phyloP scores from a whole-genome alignment of 805 yeast species.

The Blastobotrys parvus region DNA sequence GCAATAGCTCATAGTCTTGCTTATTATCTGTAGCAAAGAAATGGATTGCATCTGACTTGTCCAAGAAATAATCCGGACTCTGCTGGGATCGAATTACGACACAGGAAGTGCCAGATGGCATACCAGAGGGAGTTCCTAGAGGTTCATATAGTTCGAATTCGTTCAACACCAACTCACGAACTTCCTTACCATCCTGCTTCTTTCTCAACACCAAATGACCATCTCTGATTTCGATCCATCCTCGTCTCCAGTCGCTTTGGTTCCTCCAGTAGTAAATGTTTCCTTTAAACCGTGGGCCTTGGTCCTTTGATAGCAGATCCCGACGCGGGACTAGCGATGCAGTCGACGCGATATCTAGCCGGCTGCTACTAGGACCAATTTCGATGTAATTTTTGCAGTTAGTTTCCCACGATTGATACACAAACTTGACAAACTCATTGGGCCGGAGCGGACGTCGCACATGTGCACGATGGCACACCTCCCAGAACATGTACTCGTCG shows the following conservation, averaged over 20 bases:
- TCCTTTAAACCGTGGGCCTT: slow-evolving; percentile 13
- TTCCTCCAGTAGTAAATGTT: slow-evolving; percentile 6
- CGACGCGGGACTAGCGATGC: slow-evolving; percentile 28
- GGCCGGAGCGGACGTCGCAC: slow-evolving; percentile 22
- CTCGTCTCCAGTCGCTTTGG: slow-evolving; percentile 12
- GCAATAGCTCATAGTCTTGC: slow-evolving; percentile 20
- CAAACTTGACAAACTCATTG: slow-evolving; percentile 15
- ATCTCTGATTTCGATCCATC: slow-evolving; percentile 6
- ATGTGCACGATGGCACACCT: slow-evolving; percentile 16
- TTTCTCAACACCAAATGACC: slow-evolving; percentile 8
- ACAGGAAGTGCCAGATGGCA: slow-evolving; percentile 12
- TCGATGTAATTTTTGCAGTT: slow-evolving; percentile 12
- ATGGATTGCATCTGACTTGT: slow-evolving; percentile 15
- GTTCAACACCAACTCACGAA: slow-evolving; percentile 5
- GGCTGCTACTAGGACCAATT: slow-evolving; percentile 15
- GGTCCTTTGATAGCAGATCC: slow-evolving; percentile 21
- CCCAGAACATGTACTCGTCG: slow-evolving; percentile 25
- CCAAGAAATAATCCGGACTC: slow-evolving; percentile 13
- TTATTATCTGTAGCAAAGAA: slow-evolving; percentile 19
- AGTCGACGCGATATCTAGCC: slow-evolving; percentile 20
- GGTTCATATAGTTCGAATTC: slow-evolving; percentile 16
- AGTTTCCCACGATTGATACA: slow-evolving; percentile 3
- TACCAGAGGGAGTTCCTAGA: too few species aligned
- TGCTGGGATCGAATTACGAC: slow-evolving; percentile 21
- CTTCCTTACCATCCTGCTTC: slow-evolving; percentile 6